phyloP scores from a whole-genome alignment of 768 basidiomycete genomes.

The Kwoniella dejecticola region DNA sequence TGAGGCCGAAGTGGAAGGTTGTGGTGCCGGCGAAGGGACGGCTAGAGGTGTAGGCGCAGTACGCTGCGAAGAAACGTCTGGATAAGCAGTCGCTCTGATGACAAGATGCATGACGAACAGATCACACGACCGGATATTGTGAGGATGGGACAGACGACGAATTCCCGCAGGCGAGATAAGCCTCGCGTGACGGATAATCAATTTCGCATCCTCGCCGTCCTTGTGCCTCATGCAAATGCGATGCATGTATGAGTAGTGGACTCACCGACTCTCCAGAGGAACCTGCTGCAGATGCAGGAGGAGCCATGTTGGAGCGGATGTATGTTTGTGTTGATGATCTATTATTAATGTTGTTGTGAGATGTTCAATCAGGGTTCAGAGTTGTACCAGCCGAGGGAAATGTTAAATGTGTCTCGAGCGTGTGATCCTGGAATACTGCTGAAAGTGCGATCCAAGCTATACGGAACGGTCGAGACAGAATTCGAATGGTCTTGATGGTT shows the following conservation, averaged over 20 bases:
- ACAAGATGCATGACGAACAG: not conserved
- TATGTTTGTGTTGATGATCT: not conserved
- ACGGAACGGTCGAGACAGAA: too few species aligned
- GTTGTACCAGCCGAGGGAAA: not conserved
- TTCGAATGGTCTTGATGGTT: too few species aligned
- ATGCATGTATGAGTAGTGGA: too few species aligned
- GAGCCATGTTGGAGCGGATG: conserved; percentile 7
- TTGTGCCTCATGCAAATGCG: not conserved
- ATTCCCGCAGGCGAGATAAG: conserved; percentile 19
- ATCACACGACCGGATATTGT: conserved; percentile 12
- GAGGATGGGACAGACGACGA: not conserved
- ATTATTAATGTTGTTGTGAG: not conserved
- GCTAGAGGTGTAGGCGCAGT: conserved; percentile 27
- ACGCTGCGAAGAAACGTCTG: conserved; percentile 6
- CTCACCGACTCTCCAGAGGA: conserved; percentile 17
- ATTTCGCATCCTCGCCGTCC: not conserved
- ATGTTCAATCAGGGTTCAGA: not conserved
- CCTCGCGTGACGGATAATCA: conserved; percentile 8
- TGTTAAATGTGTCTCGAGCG: too few species aligned
- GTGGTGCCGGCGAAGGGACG: conserved; percentile 23
- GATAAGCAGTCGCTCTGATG: not conserved
- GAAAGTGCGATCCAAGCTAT: too few species aligned
- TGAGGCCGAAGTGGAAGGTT: conserved; percentile 38
- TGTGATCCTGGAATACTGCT: too few species aligned
- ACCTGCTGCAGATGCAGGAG: conserved; percentile 14